phyloP scores from a whole-genome alignment of 1,284 basidiomycete genomes.

The Sparassis latifolia region DNA sequence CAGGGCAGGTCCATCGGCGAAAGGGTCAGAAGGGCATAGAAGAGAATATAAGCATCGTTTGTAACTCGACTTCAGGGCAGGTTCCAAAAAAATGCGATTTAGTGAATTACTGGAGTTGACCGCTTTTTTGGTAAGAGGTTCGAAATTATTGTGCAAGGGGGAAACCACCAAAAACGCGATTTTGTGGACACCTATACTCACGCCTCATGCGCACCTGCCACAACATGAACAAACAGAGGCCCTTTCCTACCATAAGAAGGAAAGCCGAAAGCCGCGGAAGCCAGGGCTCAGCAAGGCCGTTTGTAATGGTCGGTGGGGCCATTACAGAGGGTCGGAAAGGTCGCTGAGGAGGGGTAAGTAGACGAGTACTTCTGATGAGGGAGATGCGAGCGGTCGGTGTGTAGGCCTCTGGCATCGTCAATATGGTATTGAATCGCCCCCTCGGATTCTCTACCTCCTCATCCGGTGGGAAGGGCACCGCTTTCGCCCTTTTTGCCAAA shows the following conservation, averaged over 20 bases:
- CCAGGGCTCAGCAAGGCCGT: too few relatives aligned
- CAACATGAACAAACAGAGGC: conserved; percentile 10
- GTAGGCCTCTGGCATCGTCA: neutral
- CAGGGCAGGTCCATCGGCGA: conserved; percentile 25
- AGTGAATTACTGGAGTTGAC: conserved; percentile 25
- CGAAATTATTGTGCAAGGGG: neutral
- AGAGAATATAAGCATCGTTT: neutral
- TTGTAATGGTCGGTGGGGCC: too few relatives aligned
- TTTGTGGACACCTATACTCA: conserved; percentile 21
- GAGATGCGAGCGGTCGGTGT: neutral
- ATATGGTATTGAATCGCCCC: neutral
- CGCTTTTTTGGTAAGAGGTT: neutral
- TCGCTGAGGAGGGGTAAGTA: neutral
- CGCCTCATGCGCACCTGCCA: conserved; percentile 14
- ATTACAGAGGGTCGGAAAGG: neutral
- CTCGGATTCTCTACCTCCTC: too few relatives aligned
- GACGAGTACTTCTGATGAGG: neutral
- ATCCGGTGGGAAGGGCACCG: too few relatives aligned
- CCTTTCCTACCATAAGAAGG: conserved; percentile 16
- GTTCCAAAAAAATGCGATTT: too few relatives aligned
- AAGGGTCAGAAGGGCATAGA: conserved; percentile 1
- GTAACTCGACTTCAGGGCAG: neutral
- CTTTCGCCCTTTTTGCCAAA: too few relatives aligned
- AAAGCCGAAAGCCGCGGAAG: conserved; percentile 12
- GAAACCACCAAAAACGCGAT: conserved; percentile 17